A percentile compares a stretch with the other conserved stretches of the same genome.
phyloP scores from a whole-genome alignment of 176 grass and related monocot species.

The Oryza meyeriana region DNA sequence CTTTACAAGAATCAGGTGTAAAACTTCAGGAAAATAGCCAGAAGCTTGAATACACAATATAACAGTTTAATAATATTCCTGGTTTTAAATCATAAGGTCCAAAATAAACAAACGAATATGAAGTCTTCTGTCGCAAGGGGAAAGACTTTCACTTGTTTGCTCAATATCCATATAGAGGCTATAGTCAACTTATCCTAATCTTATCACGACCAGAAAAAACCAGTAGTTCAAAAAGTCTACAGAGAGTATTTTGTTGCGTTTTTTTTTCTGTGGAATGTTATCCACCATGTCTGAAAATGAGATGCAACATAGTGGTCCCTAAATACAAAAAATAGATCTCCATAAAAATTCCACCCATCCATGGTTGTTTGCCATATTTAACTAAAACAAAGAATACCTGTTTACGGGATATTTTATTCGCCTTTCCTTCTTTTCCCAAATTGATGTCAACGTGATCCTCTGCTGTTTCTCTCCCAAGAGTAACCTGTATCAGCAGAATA shows the following conservation, averaged over 20 bases:
- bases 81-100: neutral
- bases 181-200: neutral
- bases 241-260: neutral
- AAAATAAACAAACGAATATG: neutral
- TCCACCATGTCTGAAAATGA: constrained; percentile 9
- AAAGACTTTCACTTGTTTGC: neutral
- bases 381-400: constrained; percentile 50
- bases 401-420: constrained; percentile 67
- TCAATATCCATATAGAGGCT: neutral
- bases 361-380: neutral
- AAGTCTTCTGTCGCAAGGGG: neutral
- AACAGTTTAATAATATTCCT: neutral
- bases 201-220: neutral
- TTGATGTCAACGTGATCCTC: constrained; percentile 79
- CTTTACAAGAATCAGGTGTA: neutral
- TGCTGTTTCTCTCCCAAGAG: constrained; percentile 69
- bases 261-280: neutral
- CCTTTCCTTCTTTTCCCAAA: constrained; percentile 75
- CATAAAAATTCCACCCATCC: neutral
- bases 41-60: neutral
- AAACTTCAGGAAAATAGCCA: neutral
- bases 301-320: neutral
- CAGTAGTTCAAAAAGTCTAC: neutral
- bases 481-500: constrained; percentile 41
- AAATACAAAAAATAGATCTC: neutral